These are phyloP conservation scores for Gillenia trifoliata DNA, from an alignment of 306 rosid species.

Conservation along the genomic window DNA sequence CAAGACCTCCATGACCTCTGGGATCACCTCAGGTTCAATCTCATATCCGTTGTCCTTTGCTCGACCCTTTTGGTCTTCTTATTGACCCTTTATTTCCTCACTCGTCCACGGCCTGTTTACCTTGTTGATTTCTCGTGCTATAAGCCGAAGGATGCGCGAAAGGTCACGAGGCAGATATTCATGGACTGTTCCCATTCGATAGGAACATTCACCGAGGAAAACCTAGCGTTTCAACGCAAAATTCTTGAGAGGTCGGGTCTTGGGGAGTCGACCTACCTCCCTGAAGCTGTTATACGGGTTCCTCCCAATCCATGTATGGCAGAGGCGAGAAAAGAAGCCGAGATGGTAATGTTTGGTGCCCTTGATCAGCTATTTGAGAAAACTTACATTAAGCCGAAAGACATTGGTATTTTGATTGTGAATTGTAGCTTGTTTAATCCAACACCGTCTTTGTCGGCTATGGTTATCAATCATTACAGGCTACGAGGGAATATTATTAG, in stretches of 20 bases:
- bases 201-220: conserved; percentile 42
- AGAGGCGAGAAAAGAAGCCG: conserved; percentile 61
- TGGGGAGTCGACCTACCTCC: conserved; percentile 57
- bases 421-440: conserved; percentile 68
- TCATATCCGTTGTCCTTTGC: conserved; percentile 36
- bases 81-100: conserved; percentile 44
- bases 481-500: conserved; percentile 49
- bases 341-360: conserved; percentile 56
- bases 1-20: conserved; percentile 43
- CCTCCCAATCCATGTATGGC: conserved; percentile 57
- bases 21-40: conserved; percentile 44
- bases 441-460: conserved; percentile 55
- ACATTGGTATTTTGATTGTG: conserved; percentile 52
- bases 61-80: conserved; percentile 45
- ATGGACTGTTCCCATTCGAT: conserved; percentile 32
- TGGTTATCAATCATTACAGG: conserved; percentile 58
- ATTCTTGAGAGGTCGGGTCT: conserved; percentile 61
- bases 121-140: conserved; percentile 63
- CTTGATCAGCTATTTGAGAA: conserved; percentile 51
- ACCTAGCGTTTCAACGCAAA: conserved; percentile 47
- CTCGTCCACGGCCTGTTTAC: conserved; percentile 40
- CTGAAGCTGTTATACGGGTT: conserved; percentile 47
- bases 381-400: conserved; percentile 43
- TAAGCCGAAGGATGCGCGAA: conserved; percentile 50
- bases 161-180: conserved; percentile 51